These are phyloP conservation scores for Debaryomyces tyrocola DNA, from an alignment of 805 yeast genomes.

Conservation along the genomic window DNA sequence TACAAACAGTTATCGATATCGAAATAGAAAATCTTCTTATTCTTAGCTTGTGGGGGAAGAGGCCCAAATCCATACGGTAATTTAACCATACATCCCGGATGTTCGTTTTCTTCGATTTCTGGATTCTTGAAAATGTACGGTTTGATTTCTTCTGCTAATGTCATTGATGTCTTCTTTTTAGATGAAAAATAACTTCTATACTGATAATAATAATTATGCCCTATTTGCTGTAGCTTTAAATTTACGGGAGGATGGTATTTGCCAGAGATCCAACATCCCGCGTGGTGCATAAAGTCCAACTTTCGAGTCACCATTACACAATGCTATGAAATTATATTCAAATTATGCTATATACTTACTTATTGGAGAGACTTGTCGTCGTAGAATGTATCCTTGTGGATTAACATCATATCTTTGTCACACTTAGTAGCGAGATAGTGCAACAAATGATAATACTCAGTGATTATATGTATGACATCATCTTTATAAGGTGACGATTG, in stretches of 20 bases:
- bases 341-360: neutral
- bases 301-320: too few species aligned
- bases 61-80: constrained; percentile 37
- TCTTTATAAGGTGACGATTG: constrained; percentile 13
- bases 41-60: constrained; percentile 19
- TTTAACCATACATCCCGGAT: constrained; percentile 20
- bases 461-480: constrained; percentile 19
- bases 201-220: too few species aligned
- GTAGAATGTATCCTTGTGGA: constrained; percentile 25
- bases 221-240: too few species aligned
- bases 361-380: constrained; percentile 1
- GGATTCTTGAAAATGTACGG: constrained; percentile 23
- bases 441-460: constrained; percentile 23
- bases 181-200: too few species aligned
- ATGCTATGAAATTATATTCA: too few species aligned
- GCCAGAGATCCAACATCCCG: neutral
- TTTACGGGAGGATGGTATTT: too few species aligned
- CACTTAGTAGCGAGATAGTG: constrained; percentile 18
- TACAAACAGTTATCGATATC: constrained; percentile 95
- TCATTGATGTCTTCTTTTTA: neutral
- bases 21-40: constrained; percentile 61
- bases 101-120: constrained; percentile 15
- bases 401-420: constrained; percentile 18
- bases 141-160: neutral
- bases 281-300: neutral